Evolutionary conservation across 163 green algal genomes (phyloP).

Genomic region (Volvox carteri): DNA sequence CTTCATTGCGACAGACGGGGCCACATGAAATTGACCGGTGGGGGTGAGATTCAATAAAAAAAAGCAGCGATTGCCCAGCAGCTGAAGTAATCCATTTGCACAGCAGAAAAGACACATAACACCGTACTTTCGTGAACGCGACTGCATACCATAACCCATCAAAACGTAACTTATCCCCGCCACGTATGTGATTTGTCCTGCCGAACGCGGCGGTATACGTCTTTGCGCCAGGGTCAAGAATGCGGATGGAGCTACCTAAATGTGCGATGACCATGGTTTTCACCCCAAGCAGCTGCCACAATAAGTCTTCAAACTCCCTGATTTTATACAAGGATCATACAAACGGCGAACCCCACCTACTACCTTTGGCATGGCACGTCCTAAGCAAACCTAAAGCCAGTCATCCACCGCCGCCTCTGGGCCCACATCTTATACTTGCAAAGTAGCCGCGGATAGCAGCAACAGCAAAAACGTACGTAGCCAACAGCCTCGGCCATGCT

Average conservation of each 20-base stretch:
- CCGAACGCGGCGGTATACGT: neutral
- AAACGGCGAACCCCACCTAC: neutral
- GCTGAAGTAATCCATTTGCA: neutral
- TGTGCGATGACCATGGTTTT: conserved; percentile 5
- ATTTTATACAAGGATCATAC: neutral
- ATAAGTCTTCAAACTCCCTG: neutral
- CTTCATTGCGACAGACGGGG: neutral
- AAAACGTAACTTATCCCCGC: neutral
- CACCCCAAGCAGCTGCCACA: neutral
- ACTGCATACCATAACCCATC: neutral
- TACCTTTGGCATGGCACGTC: neutral
- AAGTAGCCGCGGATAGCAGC: too few species aligned
- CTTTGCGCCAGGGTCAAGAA: conserved; percentile 10
- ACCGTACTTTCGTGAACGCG: neutral
- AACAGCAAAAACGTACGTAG: too few species aligned
- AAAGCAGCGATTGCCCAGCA: conserved; percentile 13
- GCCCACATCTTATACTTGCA: too few species aligned
- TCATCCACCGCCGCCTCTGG: neutral
- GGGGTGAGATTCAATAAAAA: conserved; percentile 3
- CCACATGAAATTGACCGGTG: conserved; percentile 1
- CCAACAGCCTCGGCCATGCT: too few species aligned
- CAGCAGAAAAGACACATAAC: neutral
- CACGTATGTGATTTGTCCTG: neutral
- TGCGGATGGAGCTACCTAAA: conserved; percentile 3
- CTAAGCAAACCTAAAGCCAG: neutral